Conservation (phyloP, 1,284 basidiomycete species). For the Erythrobasidium hasegawianum region DNA sequence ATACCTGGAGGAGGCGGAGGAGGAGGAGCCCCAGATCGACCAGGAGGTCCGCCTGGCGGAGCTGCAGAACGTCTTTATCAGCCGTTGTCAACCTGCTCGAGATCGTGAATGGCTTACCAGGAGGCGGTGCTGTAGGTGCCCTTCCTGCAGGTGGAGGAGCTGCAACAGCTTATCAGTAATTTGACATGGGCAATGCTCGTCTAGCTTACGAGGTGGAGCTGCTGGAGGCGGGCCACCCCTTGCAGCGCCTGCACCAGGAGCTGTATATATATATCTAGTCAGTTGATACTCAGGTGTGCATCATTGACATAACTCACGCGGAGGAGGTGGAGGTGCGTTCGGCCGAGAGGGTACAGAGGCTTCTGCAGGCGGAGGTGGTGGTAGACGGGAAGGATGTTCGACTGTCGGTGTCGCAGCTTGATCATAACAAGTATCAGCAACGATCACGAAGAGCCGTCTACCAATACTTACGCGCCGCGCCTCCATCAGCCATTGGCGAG, state of each 20-base stretch:
- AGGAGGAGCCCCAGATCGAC: conserved; percentile 37
- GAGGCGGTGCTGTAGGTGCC: conserved; percentile 34
- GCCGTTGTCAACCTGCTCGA: neutral
- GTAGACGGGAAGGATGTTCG: conserved; percentile 41
- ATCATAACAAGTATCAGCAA: too few relatives aligned
- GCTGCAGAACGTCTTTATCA: conserved; percentile 7
- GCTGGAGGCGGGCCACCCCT: conserved; percentile 48
- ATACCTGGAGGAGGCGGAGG: conserved; percentile 41
- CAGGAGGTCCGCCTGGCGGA: conserved; percentile 24
- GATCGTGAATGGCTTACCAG: conserved; percentile 33
- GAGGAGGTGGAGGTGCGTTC: conserved; percentile 49
- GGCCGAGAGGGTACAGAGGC: conserved; percentile 49
- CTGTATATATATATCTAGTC: conserved; percentile 47
- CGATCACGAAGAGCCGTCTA: too few relatives aligned
- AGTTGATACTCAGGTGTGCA: too few relatives aligned
- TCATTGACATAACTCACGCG: conserved; percentile 45
- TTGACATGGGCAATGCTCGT: conserved; percentile 45
- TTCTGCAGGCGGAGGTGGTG: conserved; percentile 41
- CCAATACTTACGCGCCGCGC: too few relatives aligned
- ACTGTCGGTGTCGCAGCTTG: neutral
- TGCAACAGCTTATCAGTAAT: conserved; percentile 42
- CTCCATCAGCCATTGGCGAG: conserved; percentile 39
- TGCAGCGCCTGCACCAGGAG: conserved; percentile 50
- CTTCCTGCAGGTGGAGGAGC: conserved; percentile 11
- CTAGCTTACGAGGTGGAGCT: conserved; percentile 45